Conservation (phyloP, 495 filamentous ascomycete species). For the Physcia stellaris region DNA sequence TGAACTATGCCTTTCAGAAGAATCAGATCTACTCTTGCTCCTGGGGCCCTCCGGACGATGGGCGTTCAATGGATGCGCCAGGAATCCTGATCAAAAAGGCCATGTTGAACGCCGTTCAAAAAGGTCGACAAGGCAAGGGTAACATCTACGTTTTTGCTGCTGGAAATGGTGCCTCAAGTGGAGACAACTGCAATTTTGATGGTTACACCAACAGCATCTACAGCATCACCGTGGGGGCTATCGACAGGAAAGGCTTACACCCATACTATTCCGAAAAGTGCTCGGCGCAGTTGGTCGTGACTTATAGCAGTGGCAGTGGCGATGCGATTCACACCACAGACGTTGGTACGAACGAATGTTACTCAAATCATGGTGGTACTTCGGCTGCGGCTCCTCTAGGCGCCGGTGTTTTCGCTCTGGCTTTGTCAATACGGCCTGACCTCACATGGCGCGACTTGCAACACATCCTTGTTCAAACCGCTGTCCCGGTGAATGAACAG, state of each 20-base stretch:
- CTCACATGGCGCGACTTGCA: slow-evolving; percentile 92
- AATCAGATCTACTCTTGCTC: slow-evolving; percentile 98
- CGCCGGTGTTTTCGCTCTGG: slow-evolving; percentile 87
- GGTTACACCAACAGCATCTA: slow-evolving; percentile 99
- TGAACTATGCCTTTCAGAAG: slow-evolving; percentile 81
- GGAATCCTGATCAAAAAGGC: slow-evolving; percentile 77
- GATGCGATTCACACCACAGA: slow-evolving; percentile 95
- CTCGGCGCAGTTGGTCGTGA: slow-evolving; percentile 87
- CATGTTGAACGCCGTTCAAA: slow-evolving; percentile 83
- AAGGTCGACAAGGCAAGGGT: slow-evolving; percentile 70
- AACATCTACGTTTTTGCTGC: slow-evolving; percentile 96
- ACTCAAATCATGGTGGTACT: slow-evolving; percentile 73
- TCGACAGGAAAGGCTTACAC: slow-evolving; percentile 73
- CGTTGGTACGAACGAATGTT: slow-evolving; percentile 72
- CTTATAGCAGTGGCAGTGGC: slow-evolving; percentile 81
- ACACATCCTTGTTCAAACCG: slow-evolving; percentile 73
- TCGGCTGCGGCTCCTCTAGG: slow-evolving; percentile 89
- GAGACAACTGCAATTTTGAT: slow-evolving; percentile 98
- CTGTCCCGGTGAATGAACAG: slow-evolving; percentile 63
- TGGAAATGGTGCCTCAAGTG: slow-evolving; percentile 76
- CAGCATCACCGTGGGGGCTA: slow-evolving; percentile 89
- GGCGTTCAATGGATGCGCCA: slow-evolving; percentile 83
- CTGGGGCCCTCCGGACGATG: slow-evolving; percentile 93
- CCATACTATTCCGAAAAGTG: slow-evolving; percentile 92
- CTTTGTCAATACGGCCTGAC: slow-evolving; percentile 70